phyloP scores from a whole-genome alignment of 352 stramenopile species.

The Plasmopara muralis region DNA sequence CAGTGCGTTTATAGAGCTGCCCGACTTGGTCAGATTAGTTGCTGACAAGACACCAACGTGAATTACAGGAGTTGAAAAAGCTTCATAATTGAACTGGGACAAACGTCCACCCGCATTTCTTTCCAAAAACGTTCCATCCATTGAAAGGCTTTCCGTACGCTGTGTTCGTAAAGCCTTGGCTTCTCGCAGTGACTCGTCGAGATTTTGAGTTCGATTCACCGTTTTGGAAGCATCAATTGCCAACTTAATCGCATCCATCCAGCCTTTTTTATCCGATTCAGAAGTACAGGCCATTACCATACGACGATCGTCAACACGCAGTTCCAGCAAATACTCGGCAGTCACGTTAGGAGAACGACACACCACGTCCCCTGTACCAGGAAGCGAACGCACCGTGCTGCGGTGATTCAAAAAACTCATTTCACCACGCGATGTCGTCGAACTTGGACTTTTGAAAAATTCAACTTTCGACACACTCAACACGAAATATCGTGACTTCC shows the following conservation, averaged over 20 bases:
- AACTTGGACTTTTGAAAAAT: conserved; percentile 79
- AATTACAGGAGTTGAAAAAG: conserved; percentile 71
- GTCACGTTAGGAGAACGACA: conserved; percentile 68
- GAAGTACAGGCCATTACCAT: conserved; percentile 83
- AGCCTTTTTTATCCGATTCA: conserved; percentile 78
- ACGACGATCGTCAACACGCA: conserved; percentile 67
- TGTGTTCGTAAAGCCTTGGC: conserved; percentile 53
- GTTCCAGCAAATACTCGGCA: conserved; percentile 62
- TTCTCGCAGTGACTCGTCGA: conserved; percentile 43
- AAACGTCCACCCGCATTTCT: conserved; percentile 59
- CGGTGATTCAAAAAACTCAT: conserved; percentile 75
- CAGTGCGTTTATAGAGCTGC: conserved; percentile 67
- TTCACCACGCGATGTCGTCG: conserved; percentile 64
- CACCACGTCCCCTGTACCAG: conserved; percentile 52
- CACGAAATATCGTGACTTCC: conserved; percentile 86
- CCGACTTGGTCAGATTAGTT: conserved; percentile 71
- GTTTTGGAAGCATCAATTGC: conserved; percentile 81
- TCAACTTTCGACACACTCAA: conserved; percentile 83
- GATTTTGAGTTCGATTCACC: conserved; percentile 57
- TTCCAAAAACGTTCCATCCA: conserved; percentile 64
- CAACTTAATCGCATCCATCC: conserved; percentile 83
- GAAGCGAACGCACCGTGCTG: conserved; percentile 70
- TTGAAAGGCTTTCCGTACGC: conserved; percentile 56
- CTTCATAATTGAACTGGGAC: conserved; percentile 83
- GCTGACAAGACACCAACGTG: conserved; percentile 76